Base-by-base conservation (phyloP, 208 protist species). In the Eutreptiella sp. region DNA sequence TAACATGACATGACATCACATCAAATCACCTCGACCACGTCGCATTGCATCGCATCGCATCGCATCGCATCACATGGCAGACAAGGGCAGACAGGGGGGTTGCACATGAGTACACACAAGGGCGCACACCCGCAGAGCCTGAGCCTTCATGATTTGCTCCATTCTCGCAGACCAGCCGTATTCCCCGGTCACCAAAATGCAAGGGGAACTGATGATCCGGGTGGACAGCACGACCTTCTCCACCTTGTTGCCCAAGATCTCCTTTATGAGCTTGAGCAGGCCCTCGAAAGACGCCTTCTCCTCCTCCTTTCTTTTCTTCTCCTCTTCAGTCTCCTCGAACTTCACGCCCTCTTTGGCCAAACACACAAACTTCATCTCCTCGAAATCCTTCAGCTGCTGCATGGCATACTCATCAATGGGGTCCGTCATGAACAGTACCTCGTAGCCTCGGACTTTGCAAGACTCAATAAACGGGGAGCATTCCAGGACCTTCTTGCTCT, bases 121-220 rank as follows among this genome's bases (percentile, higher is more conserved):
- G n/a, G n/a, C n/a, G n/a, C n/a, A n/a, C n/a, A n/a, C 95, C 71
- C 92, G 81, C 11, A 99, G 85, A 4, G 96, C 94, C 84, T 99
- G 96, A 60, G 94, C 93, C 75, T 97, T 97, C 95, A 99, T 98
- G 83, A 99, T 98, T 68, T 97, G 77, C 80, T 98, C 90, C 95
- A 99, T 98, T 80, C 98, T 98, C 66, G 96, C 95, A 26, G 91
- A 94, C 94, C 94, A 99, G 55, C 96, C 94, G 71, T 90, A 98
- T 81, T 99, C 92, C 54, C 86, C 88, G 31, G 96, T 99, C 45
- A 98, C 94, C n/a, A 99, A 80, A 63, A 83, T 80, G 76, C 94
- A 98, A 48, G 97, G 97, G 38, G 96, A 96, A 35, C 85, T 76
- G 32, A 93, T 82, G 0, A 99, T 52, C 48, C 94, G 76, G 63